Evolutionary conservation across 116 monocot genomes (phyloP), one percentile per base, ranked within the genome.

Genomic region (Dioscorea cayenensis): DNA sequence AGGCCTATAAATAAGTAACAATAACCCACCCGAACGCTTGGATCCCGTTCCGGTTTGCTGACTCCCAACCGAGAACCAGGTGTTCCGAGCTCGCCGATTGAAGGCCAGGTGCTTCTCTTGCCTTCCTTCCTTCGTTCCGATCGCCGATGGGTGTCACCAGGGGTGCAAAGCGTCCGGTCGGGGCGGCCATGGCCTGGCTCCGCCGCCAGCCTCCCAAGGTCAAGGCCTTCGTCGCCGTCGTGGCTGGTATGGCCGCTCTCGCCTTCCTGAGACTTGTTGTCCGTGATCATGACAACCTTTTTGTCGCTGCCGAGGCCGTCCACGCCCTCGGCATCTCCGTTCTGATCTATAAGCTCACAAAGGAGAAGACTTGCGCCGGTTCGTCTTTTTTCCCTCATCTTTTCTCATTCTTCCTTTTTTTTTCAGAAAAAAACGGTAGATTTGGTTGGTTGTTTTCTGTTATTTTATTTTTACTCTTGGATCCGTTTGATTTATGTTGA

Each of bases 341-440:
- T 38, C 89, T 89, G 35, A 81, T 85, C 68, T 85, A 89, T 43
- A 85, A 89, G 79, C 89, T 89, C 78, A 86, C 78, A 60, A 89
- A 89, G 66, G 83, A 89, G 74, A 79, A 70, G 74, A 85, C 85
- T 25, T 85, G 83, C 72, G 83, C 83, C 37, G 83, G 92, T 89
- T 36, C 75, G 78, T 32, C 23, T 6, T 21, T 12, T 21, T 21
- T 63, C 63, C 55, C 55, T 16, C 1, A 16, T 55, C 18, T 55
- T 19, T 55, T 55, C 55, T 55, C n/a, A 3, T 16, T 55, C n/a
- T 55, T 55, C 5, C n/a, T 32, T 32, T 32, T 32, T 32, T 32
- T 32, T 32, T 32, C 32, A 32, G 32, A 32, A 32, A 32, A 32
- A 32, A 32, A 18, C 2, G 5, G 55, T 55, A n/a, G 55, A 55